Base-by-base conservation (phyloP, 768 basidiomycete species). In the Kondoa malvinella region DNA sequence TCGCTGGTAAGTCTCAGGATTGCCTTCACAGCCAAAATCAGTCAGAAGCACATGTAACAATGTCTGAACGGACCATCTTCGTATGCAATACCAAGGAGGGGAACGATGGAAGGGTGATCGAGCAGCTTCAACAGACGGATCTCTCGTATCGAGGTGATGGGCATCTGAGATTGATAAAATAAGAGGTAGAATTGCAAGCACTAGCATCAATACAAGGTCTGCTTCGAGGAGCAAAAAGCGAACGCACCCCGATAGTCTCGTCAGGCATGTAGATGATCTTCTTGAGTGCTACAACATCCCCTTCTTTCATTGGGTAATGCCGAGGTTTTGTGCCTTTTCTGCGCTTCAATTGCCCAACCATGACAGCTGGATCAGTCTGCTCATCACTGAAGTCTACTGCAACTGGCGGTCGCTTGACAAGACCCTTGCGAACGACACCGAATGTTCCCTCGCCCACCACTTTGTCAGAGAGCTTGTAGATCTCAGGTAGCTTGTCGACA, bases 251-350 rank as follows among this genome's bases (percentile, higher is more conserved):
- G 8, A 8, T 50, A 50, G 40, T 8, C 40, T 89, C 88, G 77
- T 92, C 89, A 75, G 92, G 91, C 76, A 95, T 92, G 84, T 95
- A 90, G 66, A 96, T 80, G 72, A 97, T 92, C 64, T 92, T 85
- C 77, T 97, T 97, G 62, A 97, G 79, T 4, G 94, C 94, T 14
- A 96, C 91, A 0, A 81, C 77, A 14, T 77, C 80, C 0, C 83
- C 82, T 40, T 70, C 67, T 26, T 67, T 29, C 0, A 75, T 70
- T 12, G 56, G 21, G 34, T 57, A 57, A 12, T n/a, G 16, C 1
- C 50, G 27, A 32, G 3, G 16, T 30, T 25, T 32, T 30, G 21
- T 50, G 26, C 30, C 62, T 64, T 34, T 66, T 8, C 56, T 59
- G 63, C 17, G 29, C 16, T 58, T 61, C 4, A 40, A 33, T 15